Evolutionary conservation across 139 green algal genomes (phyloP).

Genomic region (Dunaliella primolecta): DNA sequence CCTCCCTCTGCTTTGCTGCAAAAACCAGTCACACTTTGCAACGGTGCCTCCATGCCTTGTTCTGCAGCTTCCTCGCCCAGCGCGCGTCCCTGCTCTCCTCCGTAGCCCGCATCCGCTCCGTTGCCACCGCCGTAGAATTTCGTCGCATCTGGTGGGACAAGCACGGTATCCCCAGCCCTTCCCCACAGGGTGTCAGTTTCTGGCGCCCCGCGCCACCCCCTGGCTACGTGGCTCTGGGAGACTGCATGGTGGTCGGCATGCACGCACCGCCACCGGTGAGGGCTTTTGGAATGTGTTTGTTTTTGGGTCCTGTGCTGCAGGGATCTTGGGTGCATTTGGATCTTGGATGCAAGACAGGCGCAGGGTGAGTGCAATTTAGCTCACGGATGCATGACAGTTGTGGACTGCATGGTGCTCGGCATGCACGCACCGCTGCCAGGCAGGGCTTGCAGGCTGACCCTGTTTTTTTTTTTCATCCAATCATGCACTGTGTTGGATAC

Average conservation of each 20-base stretch:
- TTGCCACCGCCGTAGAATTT: conserved; percentile 51
- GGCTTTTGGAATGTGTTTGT: too few relatives aligned
- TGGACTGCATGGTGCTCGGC: conserved; percentile 60
- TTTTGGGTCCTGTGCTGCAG: too few relatives aligned
- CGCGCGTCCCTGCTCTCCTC: conserved; percentile 7
- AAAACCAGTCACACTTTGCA: too few relatives aligned
- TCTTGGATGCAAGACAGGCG: too few relatives aligned
- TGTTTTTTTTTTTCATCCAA: too few relatives aligned
- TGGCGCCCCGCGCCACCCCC: conserved; percentile 71
- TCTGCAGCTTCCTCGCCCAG: background rate
- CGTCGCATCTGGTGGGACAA: conserved; percentile 74
- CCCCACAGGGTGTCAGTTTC: conserved; percentile 43
- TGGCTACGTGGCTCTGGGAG: conserved; percentile 83
- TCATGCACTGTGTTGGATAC: too few relatives aligned
- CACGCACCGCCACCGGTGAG: conserved; percentile 51
- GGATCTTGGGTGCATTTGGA: too few relatives aligned
- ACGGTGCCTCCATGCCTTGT: too few relatives aligned
- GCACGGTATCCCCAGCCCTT: background rate
- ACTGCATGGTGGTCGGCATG: conserved; percentile 55
- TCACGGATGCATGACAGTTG: conserved; percentile 85
- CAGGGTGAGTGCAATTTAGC: too few relatives aligned
- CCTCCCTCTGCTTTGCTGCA: too few relatives aligned
- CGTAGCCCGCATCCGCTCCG: background rate
- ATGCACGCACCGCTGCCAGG: conserved; percentile 54
- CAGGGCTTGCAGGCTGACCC: too few relatives aligned